Percentiles rank a stretch among this genome's conserved stretches.
Conservation (phyloP, 2,329 filamentous ascomycete genomes). For the Xylariaceae sp. region DNA sequence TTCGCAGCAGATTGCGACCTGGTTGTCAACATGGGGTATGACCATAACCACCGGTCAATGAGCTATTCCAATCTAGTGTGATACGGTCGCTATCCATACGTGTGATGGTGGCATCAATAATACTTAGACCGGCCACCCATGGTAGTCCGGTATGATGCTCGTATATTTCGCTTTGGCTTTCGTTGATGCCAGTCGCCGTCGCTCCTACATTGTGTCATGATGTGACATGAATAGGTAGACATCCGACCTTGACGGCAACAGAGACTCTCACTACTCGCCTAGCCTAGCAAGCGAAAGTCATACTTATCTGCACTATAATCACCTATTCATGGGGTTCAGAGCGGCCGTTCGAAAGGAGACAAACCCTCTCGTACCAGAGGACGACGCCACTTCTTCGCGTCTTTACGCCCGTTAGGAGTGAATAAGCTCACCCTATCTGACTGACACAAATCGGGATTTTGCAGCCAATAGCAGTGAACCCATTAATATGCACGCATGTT, state of each 20-base stretch:
- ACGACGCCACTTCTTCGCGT: not conserved
- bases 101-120: not conserved
- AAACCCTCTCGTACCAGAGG: too few species aligned
- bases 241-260: too few species aligned
- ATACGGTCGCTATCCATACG: not conserved
- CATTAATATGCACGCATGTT: constrained; percentile 5
- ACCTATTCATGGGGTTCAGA: not conserved
- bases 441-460: constrained; percentile 2
- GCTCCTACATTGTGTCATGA: too few species aligned
- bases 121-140: too few species aligned
- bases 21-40: constrained; percentile 11
- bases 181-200: too few species aligned
- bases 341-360: too few species aligned
- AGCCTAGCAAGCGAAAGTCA: not conserved
- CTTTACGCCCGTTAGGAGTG: constrained; percentile 14
- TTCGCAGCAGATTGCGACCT: not conserved
- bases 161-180: too few species aligned
- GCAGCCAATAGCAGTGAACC: constrained; percentile 10
- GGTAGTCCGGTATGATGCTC: too few species aligned
- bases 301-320: not conserved
- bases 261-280: too few species aligned
- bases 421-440: not conserved
- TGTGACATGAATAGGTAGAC: too few species aligned
- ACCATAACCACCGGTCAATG: not conserved
- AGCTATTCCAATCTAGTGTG: not conserved